phyloP scores from a whole-genome alignment of 1,284 basidiomycete species.

The Melampsora occidentalis region DNA sequence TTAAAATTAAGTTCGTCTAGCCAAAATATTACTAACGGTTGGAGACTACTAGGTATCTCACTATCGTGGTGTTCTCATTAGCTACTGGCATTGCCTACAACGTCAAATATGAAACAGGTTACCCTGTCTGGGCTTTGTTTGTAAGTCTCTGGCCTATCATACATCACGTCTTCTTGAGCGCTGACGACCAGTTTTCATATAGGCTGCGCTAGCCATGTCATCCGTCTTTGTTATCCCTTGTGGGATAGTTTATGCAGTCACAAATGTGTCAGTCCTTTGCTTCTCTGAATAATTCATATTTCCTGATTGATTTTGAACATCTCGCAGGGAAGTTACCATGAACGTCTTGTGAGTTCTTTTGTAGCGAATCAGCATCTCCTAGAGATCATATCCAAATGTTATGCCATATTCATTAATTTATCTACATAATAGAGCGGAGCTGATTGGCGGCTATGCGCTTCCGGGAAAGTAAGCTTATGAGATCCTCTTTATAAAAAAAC shows the following conservation, averaged over 20 bases:
- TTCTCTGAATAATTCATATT: not conserved
- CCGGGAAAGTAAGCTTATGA: conserved; percentile 26
- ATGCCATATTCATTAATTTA: not conserved
- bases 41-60: conserved; percentile 14
- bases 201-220: conserved; percentile 32
- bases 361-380: too few species aligned
- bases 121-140: conserved; percentile 41
- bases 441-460: conserved; percentile 36
- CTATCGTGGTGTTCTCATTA: conserved; percentile 20
- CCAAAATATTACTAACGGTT: not conserved
- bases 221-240: conserved; percentile 36
- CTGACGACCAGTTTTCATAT: not conserved
- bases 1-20: not conserved
- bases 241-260: conserved; percentile 40
- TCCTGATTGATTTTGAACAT: not conserved
- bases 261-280: conserved; percentile 23
- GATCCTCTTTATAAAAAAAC: not conserved
- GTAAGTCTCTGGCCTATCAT: conserved; percentile 17
- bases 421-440: conserved; percentile 18
- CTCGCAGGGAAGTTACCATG: conserved; percentile 36
- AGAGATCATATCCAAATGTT: not conserved
- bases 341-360: conserved; percentile 24
- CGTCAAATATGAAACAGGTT: conserved; percentile 36
- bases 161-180: not conserved
- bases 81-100: conserved; percentile 28